Evolutionary conservation across 495 filamentous ascomycete species (phyloP), one percentile per base, ranked within the genome.

Genomic region (Aspergillus biplanus): DNA sequence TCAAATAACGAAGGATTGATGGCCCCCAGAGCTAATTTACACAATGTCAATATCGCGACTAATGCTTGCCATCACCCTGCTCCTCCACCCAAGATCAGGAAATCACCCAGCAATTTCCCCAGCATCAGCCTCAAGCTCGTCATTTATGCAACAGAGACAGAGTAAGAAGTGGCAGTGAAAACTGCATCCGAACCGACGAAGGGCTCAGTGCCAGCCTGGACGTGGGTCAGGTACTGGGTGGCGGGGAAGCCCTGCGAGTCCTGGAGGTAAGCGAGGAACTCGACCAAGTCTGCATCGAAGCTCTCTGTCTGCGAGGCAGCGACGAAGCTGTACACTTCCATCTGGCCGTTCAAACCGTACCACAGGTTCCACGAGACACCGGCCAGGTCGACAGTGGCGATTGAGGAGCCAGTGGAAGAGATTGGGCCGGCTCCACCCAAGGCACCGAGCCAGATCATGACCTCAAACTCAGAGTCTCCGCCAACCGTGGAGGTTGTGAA

Each of bases 361-460:
- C 80, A 87, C 60, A 90, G 71, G 18, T 83, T 78, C 79, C 83
- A 89, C 11, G 57, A 65, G 32, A 72, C 68, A 12, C 83, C 83
- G 27, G 69, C 81, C 57, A 90, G 80, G 18, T 71, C 84, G 5
- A 79, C 72, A 1, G 79, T 86, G 7, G 82, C 83, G 59, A 87
- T 76, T 1, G 86, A 34, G 9, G 75, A 78, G 56, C 85, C 86
- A 7, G 78, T 85, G 33, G 79, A 79, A 12, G 84, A 86, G 70
- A 89, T 89, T 5, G 87, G 85, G 11, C 85, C 86, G 5, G 87
- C 85, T 52, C 84, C 86, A 35, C 86, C 87, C 60, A 84, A 71
- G 33, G 83, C 82, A 5, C 75, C 86, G 27, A 90, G 81, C 88
- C 88, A 91, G 67, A 91, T 78, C 88, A 91, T 91, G 70, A 91